phyloP scores from a whole-genome alignment of 2,329 filamentous ascomycete genomes.

The Fonsecaea pugnacius region DNA sequence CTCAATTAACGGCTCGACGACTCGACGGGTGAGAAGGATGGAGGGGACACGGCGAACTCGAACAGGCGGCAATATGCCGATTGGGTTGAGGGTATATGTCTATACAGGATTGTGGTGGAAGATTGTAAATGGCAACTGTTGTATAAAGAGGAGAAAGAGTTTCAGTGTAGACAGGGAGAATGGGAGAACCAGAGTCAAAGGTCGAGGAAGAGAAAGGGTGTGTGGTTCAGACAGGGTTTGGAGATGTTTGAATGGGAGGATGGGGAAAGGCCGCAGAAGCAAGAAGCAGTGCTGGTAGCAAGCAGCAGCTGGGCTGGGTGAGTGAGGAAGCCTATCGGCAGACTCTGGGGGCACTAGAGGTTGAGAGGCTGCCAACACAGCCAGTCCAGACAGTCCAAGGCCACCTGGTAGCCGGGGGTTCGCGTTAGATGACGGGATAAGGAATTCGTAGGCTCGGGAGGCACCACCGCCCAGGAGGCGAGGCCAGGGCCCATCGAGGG shows the following conservation, averaged over 20 bases:
- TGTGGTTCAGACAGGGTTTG: conserved; percentile 9
- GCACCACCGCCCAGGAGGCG: neutral
- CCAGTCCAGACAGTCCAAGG: conserved; percentile 18
- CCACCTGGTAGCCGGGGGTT: neutral
- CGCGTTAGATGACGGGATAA: conserved; percentile 12
- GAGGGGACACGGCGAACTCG: conserved; percentile 7
- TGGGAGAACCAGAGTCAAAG: conserved; percentile 7
- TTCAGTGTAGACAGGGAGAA: neutral
- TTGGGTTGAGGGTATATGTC: neutral
- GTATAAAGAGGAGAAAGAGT: neutral
- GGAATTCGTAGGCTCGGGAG: conserved; percentile 10
- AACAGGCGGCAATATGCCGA: conserved; percentile 1
- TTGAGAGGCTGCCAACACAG: conserved; percentile 20
- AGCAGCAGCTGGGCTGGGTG: conserved; percentile 5
- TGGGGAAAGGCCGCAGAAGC: conserved; percentile 19
- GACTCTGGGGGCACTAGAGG: conserved; percentile 13
- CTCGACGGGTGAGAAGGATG: conserved; percentile 10
- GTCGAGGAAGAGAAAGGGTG: conserved; percentile 4
- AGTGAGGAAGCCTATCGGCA: conserved; percentile 19
- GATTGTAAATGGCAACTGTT: neutral
- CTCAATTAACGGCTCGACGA: conserved; percentile 12
- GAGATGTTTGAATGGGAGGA: neutral
- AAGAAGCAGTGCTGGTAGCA: neutral
- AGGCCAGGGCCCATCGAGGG: neutral
- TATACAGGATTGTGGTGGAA: neutral